Evolutionary conservation across 75 land plant species (phyloP).

Genomic region (Chamaecyparis obtusa): DNA sequence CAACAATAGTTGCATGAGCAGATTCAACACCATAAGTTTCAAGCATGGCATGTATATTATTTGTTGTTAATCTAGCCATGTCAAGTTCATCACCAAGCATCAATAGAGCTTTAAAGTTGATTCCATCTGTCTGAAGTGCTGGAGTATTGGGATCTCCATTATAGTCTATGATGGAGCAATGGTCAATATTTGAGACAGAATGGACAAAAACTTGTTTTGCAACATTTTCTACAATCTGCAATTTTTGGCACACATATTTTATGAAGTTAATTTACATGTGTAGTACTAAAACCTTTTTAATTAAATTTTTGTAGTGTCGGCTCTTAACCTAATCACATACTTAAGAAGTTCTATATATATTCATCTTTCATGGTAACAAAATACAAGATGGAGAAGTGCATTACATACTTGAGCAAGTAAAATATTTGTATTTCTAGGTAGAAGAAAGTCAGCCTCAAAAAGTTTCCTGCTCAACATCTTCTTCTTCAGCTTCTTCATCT

Average conservation of each 20-base stretch:
- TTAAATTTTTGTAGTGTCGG: too few species aligned
- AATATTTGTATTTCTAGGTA: constrained; percentile 52
- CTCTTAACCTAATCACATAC: too few species aligned
- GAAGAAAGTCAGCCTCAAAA: constrained; percentile 55
- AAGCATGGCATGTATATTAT: constrained; percentile 69
- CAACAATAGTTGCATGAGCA: constrained; percentile 73
- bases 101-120: constrained; percentile 70
- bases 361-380: too few species aligned
- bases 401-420: too few species aligned
- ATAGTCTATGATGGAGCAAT: constrained; percentile 49
- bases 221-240: constrained; percentile 76
- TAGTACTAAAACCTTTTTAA: too few species aligned
- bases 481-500: too few species aligned
- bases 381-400: too few species aligned
- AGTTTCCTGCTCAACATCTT: too few species aligned
- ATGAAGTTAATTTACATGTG: too few species aligned
- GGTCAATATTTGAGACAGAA: constrained; percentile 46
- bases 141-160: constrained; percentile 29
- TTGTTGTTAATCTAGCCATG: constrained; percentile 57
- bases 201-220: constrained; percentile 62
- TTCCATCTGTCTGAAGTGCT: constrained; percentile 71
- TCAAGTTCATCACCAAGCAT: constrained; percentile 62
- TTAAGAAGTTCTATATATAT: too few species aligned
- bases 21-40: constrained; percentile 87
- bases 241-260: too few species aligned